A percentile compares a stretch with the other conserved stretches of the same genome.
Evolutionary conservation across 352 stramenopile genomes (phyloP).

Genomic region (Phytophthora brassicae): DNA sequence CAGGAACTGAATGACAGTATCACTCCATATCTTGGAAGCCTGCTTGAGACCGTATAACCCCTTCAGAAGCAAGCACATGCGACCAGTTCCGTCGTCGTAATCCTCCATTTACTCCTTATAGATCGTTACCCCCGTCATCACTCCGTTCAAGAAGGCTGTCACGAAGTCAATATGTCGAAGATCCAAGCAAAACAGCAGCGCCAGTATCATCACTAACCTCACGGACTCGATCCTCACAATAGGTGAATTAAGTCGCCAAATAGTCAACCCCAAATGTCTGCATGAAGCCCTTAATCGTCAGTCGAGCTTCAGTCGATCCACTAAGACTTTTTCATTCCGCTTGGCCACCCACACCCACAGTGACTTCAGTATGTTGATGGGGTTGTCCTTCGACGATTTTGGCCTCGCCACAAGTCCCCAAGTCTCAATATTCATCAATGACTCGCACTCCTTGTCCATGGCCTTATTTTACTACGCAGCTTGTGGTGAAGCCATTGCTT

Average conservation of each 20-base stretch:
- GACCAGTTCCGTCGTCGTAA: conserved; percentile 5
- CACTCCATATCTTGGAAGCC: conserved; percentile 7
- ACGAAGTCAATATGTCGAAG: not conserved
- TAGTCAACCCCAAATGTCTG: not conserved
- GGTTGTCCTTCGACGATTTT: not conserved
- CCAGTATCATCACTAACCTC: not conserved
- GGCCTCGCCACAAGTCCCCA: conserved; percentile 5
- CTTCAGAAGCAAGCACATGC: conserved; percentile 2
- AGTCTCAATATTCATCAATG: conserved; percentile 1
- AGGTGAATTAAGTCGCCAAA: conserved; percentile 2
- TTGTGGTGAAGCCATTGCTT: conserved; percentile 8
- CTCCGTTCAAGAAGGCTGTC: not conserved
- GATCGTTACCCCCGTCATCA: not conserved
- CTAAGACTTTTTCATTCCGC: not conserved
- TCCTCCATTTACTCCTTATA: conserved; percentile 12
- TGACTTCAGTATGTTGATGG: not conserved
- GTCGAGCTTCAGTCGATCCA: conserved; percentile 8
- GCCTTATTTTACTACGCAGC: not conserved
- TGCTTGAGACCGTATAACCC: conserved; percentile 12
- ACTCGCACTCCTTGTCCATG: conserved; percentile 3
- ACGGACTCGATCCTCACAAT: conserved; percentile 9
- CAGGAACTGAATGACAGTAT: not conserved
- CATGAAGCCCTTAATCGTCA: conserved; percentile 4
- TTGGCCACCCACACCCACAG: conserved; percentile 4
- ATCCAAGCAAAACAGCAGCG: not conserved